Conservation (phyloP, 2,329 filamentous ascomycete species). For the Penicillium thymicola region DNA sequence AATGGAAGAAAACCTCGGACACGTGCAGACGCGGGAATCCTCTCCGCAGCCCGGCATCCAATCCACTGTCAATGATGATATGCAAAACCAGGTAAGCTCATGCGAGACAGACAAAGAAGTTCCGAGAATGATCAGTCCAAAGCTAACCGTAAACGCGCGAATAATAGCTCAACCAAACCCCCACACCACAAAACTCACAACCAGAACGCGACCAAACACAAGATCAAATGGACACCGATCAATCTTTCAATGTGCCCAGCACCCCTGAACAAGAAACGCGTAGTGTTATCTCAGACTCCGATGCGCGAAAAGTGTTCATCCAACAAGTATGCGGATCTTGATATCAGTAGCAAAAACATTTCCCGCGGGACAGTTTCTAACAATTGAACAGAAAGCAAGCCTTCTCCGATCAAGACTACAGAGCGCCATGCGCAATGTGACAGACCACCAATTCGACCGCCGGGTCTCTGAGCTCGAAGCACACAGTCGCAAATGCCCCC, state of each 20-base stretch:
- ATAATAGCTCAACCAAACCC: slow-evolving; percentile 14
- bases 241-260: slow-evolving; percentile 7
- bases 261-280: slow-evolving; percentile 13
- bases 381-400: slow-evolving; percentile 37
- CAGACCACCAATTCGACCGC: slow-evolving; percentile 39
- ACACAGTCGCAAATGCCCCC: slow-evolving; percentile 36
- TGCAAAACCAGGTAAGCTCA: slow-evolving; percentile 18
- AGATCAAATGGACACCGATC: slow-evolving; percentile 11
- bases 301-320: slow-evolving; percentile 40
- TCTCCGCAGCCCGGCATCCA: slow-evolving; percentile 9
- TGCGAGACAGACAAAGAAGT: not conserved
- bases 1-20: slow-evolving; percentile 22
- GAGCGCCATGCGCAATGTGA: slow-evolving; percentile 40
- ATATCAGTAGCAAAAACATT: not conserved
- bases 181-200: slow-evolving; percentile 20
- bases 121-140: not conserved
- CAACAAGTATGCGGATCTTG: slow-evolving; percentile 34
- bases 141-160: slow-evolving; percentile 1
- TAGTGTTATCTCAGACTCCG: slow-evolving; percentile 33
- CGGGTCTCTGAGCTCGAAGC: slow-evolving; percentile 42
- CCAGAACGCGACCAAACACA: slow-evolving; percentile 16
- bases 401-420: slow-evolving; percentile 40
- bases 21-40: slow-evolving; percentile 16
- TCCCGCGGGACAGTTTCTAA: slow-evolving; percentile 9
- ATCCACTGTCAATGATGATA: slow-evolving; percentile 15